Conservation (phyloP, 345 rosid genomes). For the Cardamine occulta region DNA sequence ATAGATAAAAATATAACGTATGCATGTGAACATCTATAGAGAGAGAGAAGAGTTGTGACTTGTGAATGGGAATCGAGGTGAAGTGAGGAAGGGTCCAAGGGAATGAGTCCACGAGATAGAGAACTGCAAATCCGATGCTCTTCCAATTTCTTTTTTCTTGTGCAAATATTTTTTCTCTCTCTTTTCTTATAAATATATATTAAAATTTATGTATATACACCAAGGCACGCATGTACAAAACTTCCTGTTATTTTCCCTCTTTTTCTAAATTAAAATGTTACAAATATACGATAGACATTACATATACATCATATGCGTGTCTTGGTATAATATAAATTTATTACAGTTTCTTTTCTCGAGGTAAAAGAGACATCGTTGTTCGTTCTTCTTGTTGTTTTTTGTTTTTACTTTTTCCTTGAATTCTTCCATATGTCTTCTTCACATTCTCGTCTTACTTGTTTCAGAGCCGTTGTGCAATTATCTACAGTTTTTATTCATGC, state of each 20-base stretch:
- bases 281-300: not conserved
- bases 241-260: not conserved
- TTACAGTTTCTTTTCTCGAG: slow-evolving; percentile 44
- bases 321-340: slow-evolving; percentile 24
- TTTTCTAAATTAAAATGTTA: not conserved
- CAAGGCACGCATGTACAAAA: slow-evolving; percentile 13
- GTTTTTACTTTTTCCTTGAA: slow-evolving; percentile 42
- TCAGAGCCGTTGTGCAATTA: slow-evolving; percentile 38
- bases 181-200: not conserved
- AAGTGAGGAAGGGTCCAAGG: slow-evolving; percentile 56
- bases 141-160: slow-evolving; percentile 28
- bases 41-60: slow-evolving; percentile 34
- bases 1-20: slow-evolving; percentile 2
- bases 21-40: slow-evolving; percentile 31
- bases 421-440: slow-evolving; percentile 49
- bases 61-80: slow-evolving; percentile 33
- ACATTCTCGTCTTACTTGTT: slow-evolving; percentile 34
- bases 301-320: slow-evolving; percentile 20
- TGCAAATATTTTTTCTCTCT: not conserved
- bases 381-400: slow-evolving; percentile 53
- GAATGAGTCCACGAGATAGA: slow-evolving; percentile 52
- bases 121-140: slow-evolving; percentile 59
- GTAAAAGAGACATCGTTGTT: slow-evolving; percentile 52
- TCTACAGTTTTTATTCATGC: slow-evolving; percentile 14
- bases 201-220: not conserved